Evolutionary conservation across 2,329 filamentous ascomycete species (phyloP), one percentile per base, ranked within the genome.

Genomic region (Penicillium concentricum): DNA sequence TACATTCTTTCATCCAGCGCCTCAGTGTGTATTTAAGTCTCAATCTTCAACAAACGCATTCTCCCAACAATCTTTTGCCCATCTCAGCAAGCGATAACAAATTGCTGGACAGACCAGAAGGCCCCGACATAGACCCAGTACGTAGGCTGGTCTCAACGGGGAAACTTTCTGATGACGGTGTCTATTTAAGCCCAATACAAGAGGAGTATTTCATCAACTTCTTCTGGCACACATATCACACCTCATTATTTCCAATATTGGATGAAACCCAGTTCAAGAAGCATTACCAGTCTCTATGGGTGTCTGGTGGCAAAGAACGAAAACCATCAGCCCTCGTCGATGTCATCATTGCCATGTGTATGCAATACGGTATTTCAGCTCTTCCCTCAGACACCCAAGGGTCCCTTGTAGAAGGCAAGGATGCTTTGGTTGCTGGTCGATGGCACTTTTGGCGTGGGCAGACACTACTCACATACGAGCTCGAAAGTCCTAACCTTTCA

Each of bases 401-500:
- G 3, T 30, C 51, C n/a, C 15, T 63, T 5, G 51, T 61, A 32
- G 62, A 64, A 35, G 59, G 56, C 5, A 42, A 54, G 38, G 78
- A 80, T 55, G 67, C 76, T 1, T 76, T 69, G 5, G 73, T 79
- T 38, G 76, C 78, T 0, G 79, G 79, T 12, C 71, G 76, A 9
- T 76, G 74, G 67, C 77, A 79, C 56, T 82, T 81, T 62, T 76
- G 75, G 13, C 74, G 81, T 10, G 78, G 74, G 43, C 79, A 82
- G 53, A 67, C 69, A 0, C 69, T 82, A 0, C 66, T 82, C 7
- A 62, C 69, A 1, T 68, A 69, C n/a, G 76, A 82, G 43, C 69
- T 80, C 15, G 81, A 83, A 61, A 77, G 73, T 35, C 81, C 79
- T 0, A 74, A 78, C 0, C 71, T 82, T 13, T 69, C 70, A 5